Evolutionary conservation across 768 basidiomycete species (phyloP).

Genomic region (Coprinellus micaceus): DNA sequence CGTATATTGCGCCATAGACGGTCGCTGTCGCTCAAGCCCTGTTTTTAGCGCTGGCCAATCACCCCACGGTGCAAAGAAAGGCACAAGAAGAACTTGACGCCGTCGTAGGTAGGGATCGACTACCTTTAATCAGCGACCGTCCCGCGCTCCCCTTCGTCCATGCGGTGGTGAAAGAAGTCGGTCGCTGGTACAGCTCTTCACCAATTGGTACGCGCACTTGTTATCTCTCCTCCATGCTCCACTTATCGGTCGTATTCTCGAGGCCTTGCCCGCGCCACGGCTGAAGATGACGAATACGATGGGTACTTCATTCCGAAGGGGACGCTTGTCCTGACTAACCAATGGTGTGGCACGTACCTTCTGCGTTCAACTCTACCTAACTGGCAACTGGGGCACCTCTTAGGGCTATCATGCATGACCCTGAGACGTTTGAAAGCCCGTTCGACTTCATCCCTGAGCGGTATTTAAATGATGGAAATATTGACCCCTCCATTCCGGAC

Average conservation of each 20-base stretch:
- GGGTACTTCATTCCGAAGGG: slow-evolving; percentile 38
- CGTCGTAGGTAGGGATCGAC: slow-evolving; percentile 20
- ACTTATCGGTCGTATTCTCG: no score
- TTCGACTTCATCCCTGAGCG: slow-evolving; percentile 9
- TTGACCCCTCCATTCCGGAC: slow-evolving; percentile 6
- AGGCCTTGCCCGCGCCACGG: slow-evolving; percentile 28
- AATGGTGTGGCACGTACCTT: slow-evolving; percentile 28
- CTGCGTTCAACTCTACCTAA: no score
- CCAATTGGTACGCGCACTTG: slow-evolving; percentile 14
- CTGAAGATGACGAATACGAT: slow-evolving; percentile 36
- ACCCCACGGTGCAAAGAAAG: slow-evolving; percentile 22
- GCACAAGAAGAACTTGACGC: slow-evolving; percentile 25
- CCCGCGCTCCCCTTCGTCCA: slow-evolving; percentile 20
- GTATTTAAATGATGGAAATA: slow-evolving; percentile 14
- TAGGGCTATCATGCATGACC: slow-evolving; percentile 14
- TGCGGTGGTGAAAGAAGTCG: slow-evolving; percentile 23
- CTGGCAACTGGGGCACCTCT: no score
- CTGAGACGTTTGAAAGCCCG: slow-evolving; percentile 8
- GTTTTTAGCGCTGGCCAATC: slow-evolving; percentile 23
- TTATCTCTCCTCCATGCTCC: background rate
- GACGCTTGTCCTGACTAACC: slow-evolving; percentile 37
- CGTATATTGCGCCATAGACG: no score
- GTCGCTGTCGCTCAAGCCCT: slow-evolving; percentile 16
- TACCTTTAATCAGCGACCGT: slow-evolving; percentile 23
- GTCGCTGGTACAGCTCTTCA: slow-evolving; percentile 17